phyloP scores from a whole-genome alignment of 495 filamentous ascomycete genomes.

The Annulohypoxylon maeteangense region DNA sequence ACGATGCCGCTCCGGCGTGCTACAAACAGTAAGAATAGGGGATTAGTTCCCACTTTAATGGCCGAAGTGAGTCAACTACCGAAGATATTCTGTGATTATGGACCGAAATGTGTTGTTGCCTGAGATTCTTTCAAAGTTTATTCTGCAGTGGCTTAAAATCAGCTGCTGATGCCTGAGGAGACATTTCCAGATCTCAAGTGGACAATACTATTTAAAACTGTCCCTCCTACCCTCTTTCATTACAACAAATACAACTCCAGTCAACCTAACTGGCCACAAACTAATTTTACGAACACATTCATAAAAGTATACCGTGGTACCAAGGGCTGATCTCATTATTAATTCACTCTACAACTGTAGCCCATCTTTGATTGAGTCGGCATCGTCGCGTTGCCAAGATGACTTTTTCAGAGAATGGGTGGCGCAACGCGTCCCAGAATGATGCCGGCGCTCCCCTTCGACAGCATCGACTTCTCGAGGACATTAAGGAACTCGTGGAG shows the following conservation, averaged over 20 bases:
- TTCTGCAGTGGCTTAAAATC: not conserved
- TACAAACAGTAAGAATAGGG: conserved; percentile 12
- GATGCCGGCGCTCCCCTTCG: conserved; percentile 1
- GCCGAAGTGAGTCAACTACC: conserved; percentile 17
- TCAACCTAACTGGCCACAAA: not conserved
- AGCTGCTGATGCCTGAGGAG: not conserved
- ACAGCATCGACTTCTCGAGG: conserved; percentile 50
- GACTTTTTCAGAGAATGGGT: not conserved
- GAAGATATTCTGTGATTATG: conserved; percentile 2
- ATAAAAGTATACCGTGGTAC: too few relatives aligned
- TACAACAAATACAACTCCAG: not conserved
- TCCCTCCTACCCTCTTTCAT: not conserved
- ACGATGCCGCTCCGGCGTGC: not conserved
- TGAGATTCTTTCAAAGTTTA: not conserved
- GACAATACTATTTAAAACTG: not conserved
- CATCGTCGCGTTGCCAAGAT: not conserved
- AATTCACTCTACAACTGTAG: too few relatives aligned
- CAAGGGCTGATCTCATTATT: too few relatives aligned
- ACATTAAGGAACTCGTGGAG: conserved; percentile 58
- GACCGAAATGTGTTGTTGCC: not conserved
- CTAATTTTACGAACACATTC: too few relatives aligned
- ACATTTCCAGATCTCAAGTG: not conserved
- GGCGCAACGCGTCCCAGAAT: not conserved
- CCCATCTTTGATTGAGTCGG: not conserved
- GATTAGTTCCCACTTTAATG: not conserved